Evolutionary conservation across 2,329 filamentous ascomycete species (phyloP).

Genomic region (Cadophora gregata): DNA sequence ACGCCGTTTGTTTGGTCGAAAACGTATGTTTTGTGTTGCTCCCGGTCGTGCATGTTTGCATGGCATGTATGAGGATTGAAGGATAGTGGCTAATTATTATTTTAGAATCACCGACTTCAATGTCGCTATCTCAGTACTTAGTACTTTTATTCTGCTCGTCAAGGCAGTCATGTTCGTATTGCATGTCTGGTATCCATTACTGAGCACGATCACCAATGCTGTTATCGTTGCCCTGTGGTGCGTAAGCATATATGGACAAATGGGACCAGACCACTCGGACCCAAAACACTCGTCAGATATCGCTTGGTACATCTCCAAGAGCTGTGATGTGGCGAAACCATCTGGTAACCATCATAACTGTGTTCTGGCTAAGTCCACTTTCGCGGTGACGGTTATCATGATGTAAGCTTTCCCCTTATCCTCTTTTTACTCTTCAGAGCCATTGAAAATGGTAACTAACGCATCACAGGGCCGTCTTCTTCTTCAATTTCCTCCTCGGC

Average conservation of each 20-base stretch:
- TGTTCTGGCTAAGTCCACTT: conserved; percentile 69
- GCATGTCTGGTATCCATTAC: conserved; percentile 71
- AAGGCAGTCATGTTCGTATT: conserved; percentile 75
- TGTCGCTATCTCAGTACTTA: conserved; percentile 76
- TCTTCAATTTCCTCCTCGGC: conserved; percentile 62
- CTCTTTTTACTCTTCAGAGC: not conserved
- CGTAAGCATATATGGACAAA: conserved; percentile 72
- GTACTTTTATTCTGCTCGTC: conserved; percentile 75
- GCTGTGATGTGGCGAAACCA: conserved; percentile 65
- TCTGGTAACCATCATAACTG: conserved; percentile 64
- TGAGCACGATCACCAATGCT: conserved; percentile 64
- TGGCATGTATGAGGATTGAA: not conserved
- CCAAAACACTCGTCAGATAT: conserved; percentile 63
- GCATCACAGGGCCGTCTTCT: conserved; percentile 60
- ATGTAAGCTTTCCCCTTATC: conserved; percentile 58
- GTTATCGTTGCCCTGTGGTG: conserved; percentile 66
- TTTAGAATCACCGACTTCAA: conserved; percentile 76
- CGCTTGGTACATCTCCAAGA: conserved; percentile 78
- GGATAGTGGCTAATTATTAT: conserved; percentile 25
- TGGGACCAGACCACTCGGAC: conserved; percentile 75
- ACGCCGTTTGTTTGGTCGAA: conserved; percentile 75
- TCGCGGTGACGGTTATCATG: conserved; percentile 69
- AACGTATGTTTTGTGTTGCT: conserved; percentile 57
- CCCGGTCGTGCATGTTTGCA: not conserved
- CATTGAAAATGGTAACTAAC: conserved; percentile 6